Conservation (phyloP, 2,329 filamentous ascomycete genomes). For the Tolypocladium endophyticum region DNA sequence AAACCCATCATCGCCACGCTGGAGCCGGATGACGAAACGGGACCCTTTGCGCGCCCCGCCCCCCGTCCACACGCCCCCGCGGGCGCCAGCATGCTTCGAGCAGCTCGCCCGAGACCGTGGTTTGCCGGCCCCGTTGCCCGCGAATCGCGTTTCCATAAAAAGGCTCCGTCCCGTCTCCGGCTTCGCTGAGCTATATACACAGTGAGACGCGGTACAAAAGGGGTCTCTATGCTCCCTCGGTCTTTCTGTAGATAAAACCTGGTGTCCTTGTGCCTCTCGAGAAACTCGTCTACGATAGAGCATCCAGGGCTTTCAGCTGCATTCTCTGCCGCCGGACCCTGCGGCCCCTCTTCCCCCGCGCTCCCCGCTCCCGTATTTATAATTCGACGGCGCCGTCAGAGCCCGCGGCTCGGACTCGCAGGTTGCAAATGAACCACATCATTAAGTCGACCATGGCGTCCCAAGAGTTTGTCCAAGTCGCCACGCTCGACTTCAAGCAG, state of each 20-base stretch:
- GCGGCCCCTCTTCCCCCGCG: background rate
- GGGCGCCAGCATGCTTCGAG: background rate
- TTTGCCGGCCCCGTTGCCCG: background rate
- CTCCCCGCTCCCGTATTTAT: background rate
- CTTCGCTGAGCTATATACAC: background rate
- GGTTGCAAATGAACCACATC: background rate
- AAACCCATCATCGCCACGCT: background rate
- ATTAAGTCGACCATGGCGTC: conserved; percentile 14
- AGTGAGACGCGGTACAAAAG: too few relatives aligned
- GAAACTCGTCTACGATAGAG: background rate
- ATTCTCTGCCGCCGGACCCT: background rate
- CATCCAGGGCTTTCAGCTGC: background rate
- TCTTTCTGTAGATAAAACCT: background rate
- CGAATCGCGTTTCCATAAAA: background rate
- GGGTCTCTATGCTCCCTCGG: background rate
- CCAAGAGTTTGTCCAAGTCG: conserved; percentile 17
- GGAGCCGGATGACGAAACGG: background rate
- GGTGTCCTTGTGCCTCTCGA: background rate
- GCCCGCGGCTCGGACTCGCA: background rate
- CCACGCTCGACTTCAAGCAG: conserved; percentile 21
- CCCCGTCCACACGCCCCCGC: background rate
- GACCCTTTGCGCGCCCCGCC: background rate
- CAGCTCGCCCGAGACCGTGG: background rate
- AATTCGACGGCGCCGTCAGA: background rate
- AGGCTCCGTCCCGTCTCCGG: background rate